phyloP scores from a whole-genome alignment of 75 land plant species.

The Gnetum montanum region DNA sequence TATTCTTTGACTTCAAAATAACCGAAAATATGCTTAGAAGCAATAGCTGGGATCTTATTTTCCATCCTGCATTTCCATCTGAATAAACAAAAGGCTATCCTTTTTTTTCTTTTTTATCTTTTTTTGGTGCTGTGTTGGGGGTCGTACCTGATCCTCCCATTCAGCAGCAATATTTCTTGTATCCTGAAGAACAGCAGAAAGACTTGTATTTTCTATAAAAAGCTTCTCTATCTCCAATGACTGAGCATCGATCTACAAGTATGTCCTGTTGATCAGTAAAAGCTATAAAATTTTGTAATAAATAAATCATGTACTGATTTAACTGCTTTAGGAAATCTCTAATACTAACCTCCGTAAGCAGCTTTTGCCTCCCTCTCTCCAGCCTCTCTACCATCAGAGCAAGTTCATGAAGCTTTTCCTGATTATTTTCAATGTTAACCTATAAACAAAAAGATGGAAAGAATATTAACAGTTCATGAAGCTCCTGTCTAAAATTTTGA shows the following conservation, averaged over 20 bases:
- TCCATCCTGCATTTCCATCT: too few relatives aligned
- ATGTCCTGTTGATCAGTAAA: neutral
- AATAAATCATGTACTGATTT: neutral
- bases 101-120: too few relatives aligned
- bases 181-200: conserved; percentile 52
- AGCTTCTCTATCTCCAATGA: conserved; percentile 92
- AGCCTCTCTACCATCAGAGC: conserved; percentile 90
- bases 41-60: too few relatives aligned
- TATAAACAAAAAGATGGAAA: too few relatives aligned
- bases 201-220: conserved; percentile 74
- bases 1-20: too few relatives aligned
- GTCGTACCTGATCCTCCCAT: conserved; percentile 90
- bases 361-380: conserved; percentile 85
- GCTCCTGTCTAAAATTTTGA: too few relatives aligned
- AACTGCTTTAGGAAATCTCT: neutral
- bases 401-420: conserved; percentile 80
- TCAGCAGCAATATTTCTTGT: conserved; percentile 34
- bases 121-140: too few relatives aligned
- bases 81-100: too few relatives aligned
- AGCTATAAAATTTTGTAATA: too few relatives aligned
- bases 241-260: conserved; percentile 75
- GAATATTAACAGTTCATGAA: too few relatives aligned
- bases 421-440: too few relatives aligned
- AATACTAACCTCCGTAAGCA: conserved; percentile 61
- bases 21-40: too few relatives aligned